These are phyloP conservation scores for Senna tora DNA, from an alignment of 306 rosid genomes.

Conservation along the genomic window DNA sequence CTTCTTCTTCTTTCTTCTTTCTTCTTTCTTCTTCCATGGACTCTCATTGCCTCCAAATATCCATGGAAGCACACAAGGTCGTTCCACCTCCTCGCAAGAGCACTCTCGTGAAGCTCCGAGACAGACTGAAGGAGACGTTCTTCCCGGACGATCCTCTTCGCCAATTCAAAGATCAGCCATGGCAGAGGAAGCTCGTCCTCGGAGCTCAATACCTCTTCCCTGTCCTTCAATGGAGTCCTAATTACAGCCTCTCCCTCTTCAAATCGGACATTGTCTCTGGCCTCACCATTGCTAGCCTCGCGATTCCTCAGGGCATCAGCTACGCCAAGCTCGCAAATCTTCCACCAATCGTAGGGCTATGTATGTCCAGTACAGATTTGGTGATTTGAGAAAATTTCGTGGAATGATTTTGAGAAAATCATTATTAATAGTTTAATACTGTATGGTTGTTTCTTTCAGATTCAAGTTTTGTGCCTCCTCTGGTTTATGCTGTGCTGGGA, in stretches of 20 bases:
- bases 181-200: slow-evolving; percentile 52
- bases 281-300: slow-evolving; percentile 95
- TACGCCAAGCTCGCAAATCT: slow-evolving; percentile 92
- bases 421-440: no score
- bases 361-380: no score
- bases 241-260: slow-evolving; percentile 65
- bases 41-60: slow-evolving; percentile 56
- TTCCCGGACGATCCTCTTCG: slow-evolving; percentile 95
- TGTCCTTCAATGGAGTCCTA: slow-evolving; percentile 86
- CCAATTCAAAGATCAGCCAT: slow-evolving; percentile 81
- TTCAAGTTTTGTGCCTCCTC: slow-evolving; percentile 98
- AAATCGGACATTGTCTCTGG: slow-evolving; percentile 93
- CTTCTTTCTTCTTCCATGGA: no score
- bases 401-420: no score
- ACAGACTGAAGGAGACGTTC: slow-evolving; percentile 75
- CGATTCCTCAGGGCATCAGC: slow-evolving; percentile 99
- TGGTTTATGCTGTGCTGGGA: slow-evolving; percentile 90
- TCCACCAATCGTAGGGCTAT: slow-evolving; percentile 94
- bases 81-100: slow-evolving; percentile 71
- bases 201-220: slow-evolving; percentile 88
- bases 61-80: slow-evolving; percentile 77
- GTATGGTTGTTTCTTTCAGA: slow-evolving; percentile 45
- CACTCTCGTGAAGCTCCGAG: slow-evolving; percentile 54
- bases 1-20: background rate
- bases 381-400: no score